Base-by-base conservation (phyloP, 768 basidiomycete species). In the Tubosaeta brunneosetosa region DNA sequence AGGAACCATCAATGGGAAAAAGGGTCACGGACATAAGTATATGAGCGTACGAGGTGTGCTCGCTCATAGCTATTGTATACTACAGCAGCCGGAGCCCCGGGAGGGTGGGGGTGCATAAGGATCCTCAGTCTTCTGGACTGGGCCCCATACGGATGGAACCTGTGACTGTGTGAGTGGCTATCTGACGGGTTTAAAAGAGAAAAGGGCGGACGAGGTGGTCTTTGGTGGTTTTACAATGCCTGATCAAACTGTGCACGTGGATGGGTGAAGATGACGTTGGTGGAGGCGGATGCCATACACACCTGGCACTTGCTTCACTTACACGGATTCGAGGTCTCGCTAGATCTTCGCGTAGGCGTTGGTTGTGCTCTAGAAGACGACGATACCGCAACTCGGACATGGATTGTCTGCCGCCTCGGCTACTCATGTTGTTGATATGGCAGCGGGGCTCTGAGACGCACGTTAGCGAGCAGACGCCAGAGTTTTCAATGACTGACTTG, bases 131-230 rank as follows among this genome's bases (percentile, higher is more conserved):
- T 88, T 90, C 58, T 83, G 84, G n/a, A 95, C 85, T 22, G 91
- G 86, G 10, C 97, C 97, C 97, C 97, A 99, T 1, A 99, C 91
- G 17, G 90, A 93, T 25, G 94, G 94, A 45, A 95, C 87, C 88
- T 94, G 63, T 22, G 61, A 27, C 49, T 47, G 57, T 34, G 58
- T 64, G 47, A 64, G 62, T 33, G 54, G 57, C 19, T 47, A 36
- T 26, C 49, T 22, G 22, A 22, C 22, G 36, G 33, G 33, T 1
- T 0, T 47, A 38, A 53, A 55, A 38, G 22, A 37, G 53, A 51
- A n/a, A 55, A 37, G 48, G 26, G 72, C 79, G 61, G 54, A 84
- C 83, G 46, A 86, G 79, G 58, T 82, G 80, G 64, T 90, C 88
- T 61, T 77, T 82, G 32, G 86, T 88, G 19, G 79, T 79, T 67